phyloP scores from a whole-genome alignment of 306 rosid genomes.

The Sophora flavescens region DNA sequence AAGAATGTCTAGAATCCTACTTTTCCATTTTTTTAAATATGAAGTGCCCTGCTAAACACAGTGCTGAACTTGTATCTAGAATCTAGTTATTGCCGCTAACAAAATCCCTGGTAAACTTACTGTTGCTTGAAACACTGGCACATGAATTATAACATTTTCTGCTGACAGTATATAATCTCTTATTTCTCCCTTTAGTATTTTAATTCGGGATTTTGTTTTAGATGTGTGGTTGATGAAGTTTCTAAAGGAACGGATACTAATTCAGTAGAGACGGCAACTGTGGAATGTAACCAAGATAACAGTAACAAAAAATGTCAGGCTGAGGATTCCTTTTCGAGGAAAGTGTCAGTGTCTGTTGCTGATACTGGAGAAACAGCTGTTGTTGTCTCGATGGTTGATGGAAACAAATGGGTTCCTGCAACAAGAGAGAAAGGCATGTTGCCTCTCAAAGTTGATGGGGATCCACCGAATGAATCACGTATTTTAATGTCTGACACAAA shows the following conservation, averaged over 20 bases:
- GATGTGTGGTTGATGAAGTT: slow-evolving; percentile 70
- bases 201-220: slow-evolving; percentile 53
- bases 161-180: slow-evolving; percentile 37
- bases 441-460: slow-evolving; percentile 58
- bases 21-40: neutral
- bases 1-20: neutral
- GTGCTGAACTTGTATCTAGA: slow-evolving; percentile 8
- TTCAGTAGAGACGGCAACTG: slow-evolving; percentile 48
- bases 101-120: slow-evolving; percentile 35
- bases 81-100: slow-evolving; percentile 25
- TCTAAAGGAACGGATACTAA: slow-evolving; percentile 55
- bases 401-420: slow-evolving; percentile 52
- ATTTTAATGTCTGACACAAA: slow-evolving; percentile 50
- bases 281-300: slow-evolving; percentile 51
- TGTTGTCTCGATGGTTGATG: slow-evolving; percentile 87
- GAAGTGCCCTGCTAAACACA: slow-evolving; percentile 17
- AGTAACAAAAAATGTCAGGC: slow-evolving; percentile 48
- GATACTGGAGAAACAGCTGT: slow-evolving; percentile 95
- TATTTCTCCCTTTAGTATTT: slow-evolving; percentile 45
- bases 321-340: slow-evolving; percentile 65
- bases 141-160: slow-evolving; percentile 36
- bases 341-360: slow-evolving; percentile 83
- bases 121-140: slow-evolving; percentile 29
- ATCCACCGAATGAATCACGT: slow-evolving; percentile 57
- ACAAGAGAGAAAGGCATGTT: slow-evolving; percentile 53